Evolutionary conservation across 148 eudicot species (phyloP).

Genomic region (Dysphania ambrosioides): DNA sequence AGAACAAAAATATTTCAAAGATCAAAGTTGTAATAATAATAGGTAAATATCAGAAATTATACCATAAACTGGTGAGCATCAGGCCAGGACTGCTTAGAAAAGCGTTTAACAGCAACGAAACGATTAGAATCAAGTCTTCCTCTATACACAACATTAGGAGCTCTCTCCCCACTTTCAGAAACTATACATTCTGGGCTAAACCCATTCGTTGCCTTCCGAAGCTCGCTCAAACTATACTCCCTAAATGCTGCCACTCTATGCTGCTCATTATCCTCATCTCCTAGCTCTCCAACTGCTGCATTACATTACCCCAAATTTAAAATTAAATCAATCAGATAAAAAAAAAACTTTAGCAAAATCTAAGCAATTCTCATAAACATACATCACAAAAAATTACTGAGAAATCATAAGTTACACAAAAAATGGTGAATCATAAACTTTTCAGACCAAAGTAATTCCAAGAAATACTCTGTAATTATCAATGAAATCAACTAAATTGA

Average conservation of each 20-base stretch:
- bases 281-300: conserved; percentile 34
- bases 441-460: neutral
- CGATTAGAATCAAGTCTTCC: conserved; percentile 42
- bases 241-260: conserved; percentile 34
- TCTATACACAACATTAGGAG: conserved; percentile 55
- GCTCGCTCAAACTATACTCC: conserved; percentile 45
- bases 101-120: conserved; percentile 53
- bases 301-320: neutral
- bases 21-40: neutral
- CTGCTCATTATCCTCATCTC: conserved; percentile 28
- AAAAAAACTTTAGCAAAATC: conserved; percentile 7
- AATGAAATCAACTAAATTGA: neutral
- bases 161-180: conserved; percentile 57
- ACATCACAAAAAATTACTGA: neutral
- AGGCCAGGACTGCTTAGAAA: conserved; percentile 62
- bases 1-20: neutral
- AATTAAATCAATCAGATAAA: neutral
- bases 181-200: conserved; percentile 52
- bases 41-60: conserved; percentile 6
- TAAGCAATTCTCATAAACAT: conserved; percentile 1
- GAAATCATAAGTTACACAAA: neutral
- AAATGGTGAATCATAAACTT: neutral
- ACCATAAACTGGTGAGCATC: conserved; percentile 58
- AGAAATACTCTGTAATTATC: neutral
- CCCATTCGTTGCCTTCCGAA: conserved; percentile 48